A percentile compares a stretch with the other conserved stretches of the same genome.
phyloP scores from a whole-genome alignment of 2,329 filamentous ascomycete species.

The Geosmithia morbida region DNA sequence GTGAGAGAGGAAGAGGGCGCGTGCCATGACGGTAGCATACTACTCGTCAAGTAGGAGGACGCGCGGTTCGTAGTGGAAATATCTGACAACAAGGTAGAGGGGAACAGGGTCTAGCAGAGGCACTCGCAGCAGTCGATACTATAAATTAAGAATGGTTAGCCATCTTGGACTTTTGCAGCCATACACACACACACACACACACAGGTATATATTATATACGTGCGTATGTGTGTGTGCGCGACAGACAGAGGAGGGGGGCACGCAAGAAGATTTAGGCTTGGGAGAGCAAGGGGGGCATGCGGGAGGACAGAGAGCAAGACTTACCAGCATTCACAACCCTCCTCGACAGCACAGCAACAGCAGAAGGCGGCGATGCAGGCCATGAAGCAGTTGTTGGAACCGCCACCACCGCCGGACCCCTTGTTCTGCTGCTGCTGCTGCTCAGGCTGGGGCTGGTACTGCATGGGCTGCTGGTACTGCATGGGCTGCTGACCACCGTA shows the following conservation, averaged over 20 bases:
- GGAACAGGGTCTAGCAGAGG: constrained; percentile 12
- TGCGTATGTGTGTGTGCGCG: too few relatives aligned
- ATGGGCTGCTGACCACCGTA: constrained; percentile 19
- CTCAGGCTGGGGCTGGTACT: constrained; percentile 13
- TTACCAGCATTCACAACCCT: constrained; percentile 35
- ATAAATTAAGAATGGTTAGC: constrained; percentile 3
- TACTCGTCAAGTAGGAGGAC: not conserved
- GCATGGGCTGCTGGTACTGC: constrained; percentile 24
- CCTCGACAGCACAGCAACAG: constrained; percentile 35
- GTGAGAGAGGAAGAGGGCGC: not conserved
- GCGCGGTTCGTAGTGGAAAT: not conserved
- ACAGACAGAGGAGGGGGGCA: too few relatives aligned
- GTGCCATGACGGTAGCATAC: not conserved
- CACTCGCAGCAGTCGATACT: constrained; percentile 28
- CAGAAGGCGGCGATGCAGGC: constrained; percentile 33
- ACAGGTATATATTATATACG: too few relatives aligned
- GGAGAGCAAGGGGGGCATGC: not conserved
- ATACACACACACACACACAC: too few relatives aligned
- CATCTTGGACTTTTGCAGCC: not conserved
- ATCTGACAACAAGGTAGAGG: not conserved
- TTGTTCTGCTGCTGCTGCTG: constrained; percentile 13
- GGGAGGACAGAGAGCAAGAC: constrained; percentile 5
- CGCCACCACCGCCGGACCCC: constrained; percentile 3
- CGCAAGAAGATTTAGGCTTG: too few relatives aligned
- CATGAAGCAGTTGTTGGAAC: constrained; percentile 24